These are phyloP conservation scores for Cyberlindnera suaveolens DNA, from an alignment of 805 yeast species.

Conservation along the genomic window DNA sequence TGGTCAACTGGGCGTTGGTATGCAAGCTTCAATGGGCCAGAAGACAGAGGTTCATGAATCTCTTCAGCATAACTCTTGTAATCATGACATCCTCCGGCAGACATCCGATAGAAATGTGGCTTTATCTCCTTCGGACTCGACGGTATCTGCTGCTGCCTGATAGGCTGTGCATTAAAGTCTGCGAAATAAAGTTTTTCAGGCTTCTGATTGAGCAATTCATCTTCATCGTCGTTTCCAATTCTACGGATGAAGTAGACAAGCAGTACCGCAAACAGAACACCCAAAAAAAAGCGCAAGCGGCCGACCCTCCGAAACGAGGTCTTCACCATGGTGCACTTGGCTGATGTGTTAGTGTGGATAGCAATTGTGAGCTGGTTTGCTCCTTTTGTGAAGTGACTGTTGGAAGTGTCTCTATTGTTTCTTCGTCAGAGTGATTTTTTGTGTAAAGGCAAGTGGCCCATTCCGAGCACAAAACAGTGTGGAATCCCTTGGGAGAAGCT, in stretches of 20 bases:
- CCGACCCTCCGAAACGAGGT: neutral
- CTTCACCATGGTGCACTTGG: neutral
- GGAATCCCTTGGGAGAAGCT: too few relatives aligned
- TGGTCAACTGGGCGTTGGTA: slow-evolving; percentile 66
- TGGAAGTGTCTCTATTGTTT: neutral
- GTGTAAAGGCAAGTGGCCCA: too few relatives aligned
- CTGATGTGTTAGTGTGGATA: neutral
- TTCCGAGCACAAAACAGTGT: too few relatives aligned
- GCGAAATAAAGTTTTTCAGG: slow-evolving; percentile 4
- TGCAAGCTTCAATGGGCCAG: slow-evolving; percentile 53
- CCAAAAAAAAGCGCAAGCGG: slow-evolving; percentile 1
- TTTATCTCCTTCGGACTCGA: slow-evolving; percentile 3
- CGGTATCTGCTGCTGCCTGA: neutral
- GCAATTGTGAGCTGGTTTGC: too few relatives aligned
- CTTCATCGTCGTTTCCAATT: slow-evolving; percentile 12
- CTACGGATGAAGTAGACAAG: slow-evolving; percentile 6
- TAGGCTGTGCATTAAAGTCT: slow-evolving; percentile 3
- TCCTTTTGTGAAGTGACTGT: neutral
- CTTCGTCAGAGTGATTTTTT: neutral
- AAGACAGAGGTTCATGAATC: slow-evolving; percentile 49
- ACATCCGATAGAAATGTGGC: slow-evolving; percentile 10
- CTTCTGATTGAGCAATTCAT: slow-evolving; percentile 7
- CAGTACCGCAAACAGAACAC: slow-evolving; percentile 2
- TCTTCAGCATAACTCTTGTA: slow-evolving; percentile 54
- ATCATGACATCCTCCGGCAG: slow-evolving; percentile 42